phyloP scores from a whole-genome alignment of 495 filamentous ascomycete genomes.

The Parathielavia appendiculata region DNA sequence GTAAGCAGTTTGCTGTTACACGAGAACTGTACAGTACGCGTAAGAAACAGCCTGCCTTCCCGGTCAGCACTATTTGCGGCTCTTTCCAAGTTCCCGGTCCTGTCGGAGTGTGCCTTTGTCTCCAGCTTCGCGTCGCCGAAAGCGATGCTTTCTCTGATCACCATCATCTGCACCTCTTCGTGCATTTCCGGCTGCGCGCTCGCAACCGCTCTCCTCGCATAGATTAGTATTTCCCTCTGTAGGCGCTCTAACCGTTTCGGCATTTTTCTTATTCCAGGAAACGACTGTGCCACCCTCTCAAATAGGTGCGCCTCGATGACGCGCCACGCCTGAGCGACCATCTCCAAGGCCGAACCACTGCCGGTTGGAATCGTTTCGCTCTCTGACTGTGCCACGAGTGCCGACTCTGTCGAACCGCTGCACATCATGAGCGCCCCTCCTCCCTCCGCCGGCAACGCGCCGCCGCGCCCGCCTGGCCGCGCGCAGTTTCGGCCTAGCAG shows the following conservation, averaged over 20 bases:
- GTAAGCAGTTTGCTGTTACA: no score
- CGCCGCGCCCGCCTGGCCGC: constrained; percentile 26
- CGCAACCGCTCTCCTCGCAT: not conserved
- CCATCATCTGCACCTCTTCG: no score
- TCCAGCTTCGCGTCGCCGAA: no score
- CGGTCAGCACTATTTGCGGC: no score
- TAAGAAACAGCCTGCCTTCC: no score
- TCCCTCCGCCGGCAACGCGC: constrained; percentile 31
- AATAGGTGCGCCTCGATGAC: constrained; percentile 9
- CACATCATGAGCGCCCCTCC: constrained; percentile 55
- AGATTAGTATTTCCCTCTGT: not conserved
- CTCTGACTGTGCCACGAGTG: not conserved
- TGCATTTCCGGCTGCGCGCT: no score
- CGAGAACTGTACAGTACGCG: no score
- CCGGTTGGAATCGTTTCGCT: not conserved
- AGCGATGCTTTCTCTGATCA: no score
- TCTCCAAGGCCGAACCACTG: not conserved
- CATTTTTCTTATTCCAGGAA: not conserved
- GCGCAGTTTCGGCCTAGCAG: constrained; percentile 41
- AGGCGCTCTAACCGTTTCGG: not conserved
- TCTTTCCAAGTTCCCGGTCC: no score
- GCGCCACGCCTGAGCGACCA: constrained; percentile 8
- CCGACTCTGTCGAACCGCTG: constrained; percentile 1
- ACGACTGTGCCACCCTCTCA: not conserved
- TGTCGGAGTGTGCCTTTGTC: no score